Evolutionary conservation across 768 basidiomycete genomes (phyloP), one percentile per base, ranked within the genome.

Genomic region (Gloeostereum incarnatum): DNA sequence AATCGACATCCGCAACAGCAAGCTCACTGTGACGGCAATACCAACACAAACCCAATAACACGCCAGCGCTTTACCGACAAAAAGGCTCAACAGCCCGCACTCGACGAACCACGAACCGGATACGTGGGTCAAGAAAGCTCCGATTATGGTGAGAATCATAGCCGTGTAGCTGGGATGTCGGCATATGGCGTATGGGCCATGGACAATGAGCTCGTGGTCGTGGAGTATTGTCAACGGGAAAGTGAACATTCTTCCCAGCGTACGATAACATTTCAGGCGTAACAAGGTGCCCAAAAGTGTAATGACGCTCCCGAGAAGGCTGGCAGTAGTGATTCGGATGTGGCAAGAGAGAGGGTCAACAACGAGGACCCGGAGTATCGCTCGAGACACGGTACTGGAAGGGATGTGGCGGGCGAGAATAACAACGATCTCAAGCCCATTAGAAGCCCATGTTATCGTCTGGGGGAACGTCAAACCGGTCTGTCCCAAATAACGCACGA

Each of bases 141-240:
- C 42, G 16, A 39, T 13, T 19, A 39, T 20, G 18, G 20, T 33
- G 6, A 36, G 25, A 21, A 33, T 23, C 20, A 33, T 21, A n/a
- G 27, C 47, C 4, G 47, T 41, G 25, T 56, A 56, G 19, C 48
- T 41, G 29, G 55, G 55, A 36, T 56, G 55, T 33, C 55, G 48
- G 4, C 50, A 42, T 25, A 43, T 37, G 5, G 50, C 24, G 38
- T 56, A 56, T 2, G 52, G 55, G 2, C 55, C 52, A 14, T 37
- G 38, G 3, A 45, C 52, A 21, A 56, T 42, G n/a, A 57, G 49
- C 19, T 38, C 36, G 29, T 57, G 55, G 9, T 43, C 36, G 6
- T 37, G 34, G 26, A 25, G 39, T 18, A 56, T 42, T 14, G 41
- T 42, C 19, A 56, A 38, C 26, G 51, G 40, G 24, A 56, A 54